Evolutionary conservation across 495 filamentous ascomycete genomes (phyloP), one percentile per base, ranked within the genome.

Genomic region (Penicillium flavigenum): DNA sequence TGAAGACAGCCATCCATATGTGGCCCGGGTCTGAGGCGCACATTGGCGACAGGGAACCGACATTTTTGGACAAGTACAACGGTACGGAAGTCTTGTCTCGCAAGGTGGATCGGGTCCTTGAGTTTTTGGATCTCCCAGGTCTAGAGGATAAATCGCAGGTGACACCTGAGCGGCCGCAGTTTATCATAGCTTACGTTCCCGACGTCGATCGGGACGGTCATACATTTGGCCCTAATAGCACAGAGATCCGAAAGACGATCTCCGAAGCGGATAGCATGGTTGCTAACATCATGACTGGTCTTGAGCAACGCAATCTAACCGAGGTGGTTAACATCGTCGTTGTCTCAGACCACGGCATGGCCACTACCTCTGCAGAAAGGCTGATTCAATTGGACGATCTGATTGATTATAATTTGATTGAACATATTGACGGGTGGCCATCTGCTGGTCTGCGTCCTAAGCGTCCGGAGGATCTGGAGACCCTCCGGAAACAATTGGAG

Each of bases 341-440:
- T n/a, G 92, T 99, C 16, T 96, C 91, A 11, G 94, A 99, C 70
- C 94, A 99, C 64, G 94, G 94, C 20, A 99, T 99, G 94, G 93
- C 93, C 4, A 93, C 89, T 1, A 97, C 94, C 0, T 86, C 90
- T 36, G 83, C 80, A 0, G 79, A 85, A 17, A 84, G 93, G n/a
- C 75, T 96, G 39, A 82, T 99, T 24, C 94, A 98, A 68, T 75
- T 98, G n/a, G 94, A 99, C 59, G 91, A 97, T 66, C 64, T 96
- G 3, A 80, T 98, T 31, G 89, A 96, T 62, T 73, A 88, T 0
- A 70, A 71, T 44, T 79, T 88, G 50, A 84, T 96, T 22, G 87
- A 86, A 55, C 91, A 92, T 62, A 88, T 87, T 9, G 94, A 99
- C 64, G 94, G 94, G 51, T 99, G 94, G 95, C 94, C 94, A 0